These are phyloP conservation scores for Terfezia claveryi DNA, from an alignment of 495 filamentous ascomycete species.

Conservation along the genomic window DNA sequence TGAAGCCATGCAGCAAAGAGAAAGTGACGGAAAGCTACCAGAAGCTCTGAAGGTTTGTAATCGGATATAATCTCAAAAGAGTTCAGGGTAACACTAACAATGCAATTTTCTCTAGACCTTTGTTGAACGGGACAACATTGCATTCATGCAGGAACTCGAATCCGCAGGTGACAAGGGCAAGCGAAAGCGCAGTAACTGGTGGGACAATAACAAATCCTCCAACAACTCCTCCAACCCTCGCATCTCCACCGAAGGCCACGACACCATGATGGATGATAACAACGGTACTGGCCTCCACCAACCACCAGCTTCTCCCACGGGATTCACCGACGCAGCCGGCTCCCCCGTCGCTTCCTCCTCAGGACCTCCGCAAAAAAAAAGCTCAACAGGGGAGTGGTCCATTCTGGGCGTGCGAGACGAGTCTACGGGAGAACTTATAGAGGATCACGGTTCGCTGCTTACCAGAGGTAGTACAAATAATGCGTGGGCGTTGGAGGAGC, in stretches of 20 bases:
- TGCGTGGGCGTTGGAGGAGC: too few species aligned
- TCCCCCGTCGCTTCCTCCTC: neutral
- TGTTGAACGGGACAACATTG: conserved; percentile 14
- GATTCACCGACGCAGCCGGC: neutral
- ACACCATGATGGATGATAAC: too few species aligned
- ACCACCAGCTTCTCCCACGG: neutral
- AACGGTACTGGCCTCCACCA: neutral
- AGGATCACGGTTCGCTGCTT: too few species aligned
- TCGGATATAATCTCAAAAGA: too few species aligned
- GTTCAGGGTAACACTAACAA: too few species aligned
- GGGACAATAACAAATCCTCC: neutral
- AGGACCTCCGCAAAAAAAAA: neutral
- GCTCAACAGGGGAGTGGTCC: neutral
- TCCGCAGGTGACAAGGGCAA: conserved; percentile 5
- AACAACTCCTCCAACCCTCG: too few species aligned
- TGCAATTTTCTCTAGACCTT: too few species aligned
- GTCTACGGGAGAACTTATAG: neutral
- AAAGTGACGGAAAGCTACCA: conserved; percentile 13
- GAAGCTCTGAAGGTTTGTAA: conserved; percentile 19
- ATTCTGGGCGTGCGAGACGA: neutral
- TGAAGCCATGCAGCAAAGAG: conserved; percentile 14
- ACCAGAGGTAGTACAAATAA: too few species aligned
- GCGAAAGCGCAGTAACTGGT: conserved; percentile 10
- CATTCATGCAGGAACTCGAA: conserved; percentile 12
- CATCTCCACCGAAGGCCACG: too few species aligned